Conservation (phyloP, 257 asterid genomes). For the Ehretia macrophylla region DNA sequence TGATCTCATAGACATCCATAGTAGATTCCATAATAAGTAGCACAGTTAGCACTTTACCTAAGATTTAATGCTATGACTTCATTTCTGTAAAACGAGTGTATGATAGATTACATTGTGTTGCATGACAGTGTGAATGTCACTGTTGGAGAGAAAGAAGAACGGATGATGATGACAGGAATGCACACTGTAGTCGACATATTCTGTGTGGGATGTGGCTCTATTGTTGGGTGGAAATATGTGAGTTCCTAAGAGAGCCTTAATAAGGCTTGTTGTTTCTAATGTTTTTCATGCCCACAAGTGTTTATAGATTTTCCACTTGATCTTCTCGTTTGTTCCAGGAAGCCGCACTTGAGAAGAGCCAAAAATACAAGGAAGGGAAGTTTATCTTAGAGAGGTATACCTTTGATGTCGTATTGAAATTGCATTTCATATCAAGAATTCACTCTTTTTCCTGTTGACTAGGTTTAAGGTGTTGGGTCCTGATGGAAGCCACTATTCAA, state of each 20-base stretch:
- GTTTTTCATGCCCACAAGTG: not conserved
- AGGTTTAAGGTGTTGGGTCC: slow-evolving; percentile 79
- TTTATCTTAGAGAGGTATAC: slow-evolving; percentile 75
- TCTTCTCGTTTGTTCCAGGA: slow-evolving; percentile 30
- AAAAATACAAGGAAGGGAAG: slow-evolving; percentile 78
- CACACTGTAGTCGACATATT: slow-evolving; percentile 79
- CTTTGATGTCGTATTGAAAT: not conserved
- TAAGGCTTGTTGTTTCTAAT: not conserved
- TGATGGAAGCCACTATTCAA: slow-evolving; percentile 53
- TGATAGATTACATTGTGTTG: slow-evolving; percentile 17
- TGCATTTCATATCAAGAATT: not conserved
- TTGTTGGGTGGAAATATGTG: slow-evolving; percentile 93
- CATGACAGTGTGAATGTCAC: slow-evolving; percentile 66
- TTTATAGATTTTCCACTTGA: not conserved
- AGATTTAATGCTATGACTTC: not conserved
- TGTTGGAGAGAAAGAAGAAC: slow-evolving; percentile 61
- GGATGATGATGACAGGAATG: slow-evolving; percentile 78
- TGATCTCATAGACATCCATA: no score
- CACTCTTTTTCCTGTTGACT: slow-evolving; percentile 7
- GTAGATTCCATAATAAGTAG: no score
- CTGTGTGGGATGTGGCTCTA: slow-evolving; percentile 81
- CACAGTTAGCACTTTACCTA: not conserved
- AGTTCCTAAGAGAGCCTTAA: slow-evolving; percentile 8
- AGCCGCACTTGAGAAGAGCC: slow-evolving; percentile 52
- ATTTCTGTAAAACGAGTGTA: not conserved